These are phyloP conservation scores for Penicillium sp. DNA, from an alignment of 2,329 filamentous ascomycete species.

Conservation along the genomic window DNA sequence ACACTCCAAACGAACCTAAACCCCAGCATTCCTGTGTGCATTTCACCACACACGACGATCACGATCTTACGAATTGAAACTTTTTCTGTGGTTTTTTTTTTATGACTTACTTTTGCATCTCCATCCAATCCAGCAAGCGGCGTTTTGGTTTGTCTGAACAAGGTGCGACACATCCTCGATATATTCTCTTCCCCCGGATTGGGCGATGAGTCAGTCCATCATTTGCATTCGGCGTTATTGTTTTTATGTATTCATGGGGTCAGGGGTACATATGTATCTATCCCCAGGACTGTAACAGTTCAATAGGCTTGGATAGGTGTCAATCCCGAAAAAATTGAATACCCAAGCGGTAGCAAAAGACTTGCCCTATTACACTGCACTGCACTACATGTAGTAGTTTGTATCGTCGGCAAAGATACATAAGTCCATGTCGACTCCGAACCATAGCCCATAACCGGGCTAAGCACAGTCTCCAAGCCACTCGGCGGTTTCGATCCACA, in stretches of 20 bases:
- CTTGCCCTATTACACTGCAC: not conserved
- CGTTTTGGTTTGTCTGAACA: not conserved
- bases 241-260: not conserved
- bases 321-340: not conserved
- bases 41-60: not conserved
- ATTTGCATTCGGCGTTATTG: not conserved
- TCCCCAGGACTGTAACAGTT: not conserved
- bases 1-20: constrained; percentile 30
- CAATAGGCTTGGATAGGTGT: not conserved
- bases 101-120: constrained; percentile 5
- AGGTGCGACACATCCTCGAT: not conserved
- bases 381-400: not conserved
- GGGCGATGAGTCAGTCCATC: not conserved
- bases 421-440: no score
- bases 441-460: not conserved
- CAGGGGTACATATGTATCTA: not conserved
- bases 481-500: not conserved
- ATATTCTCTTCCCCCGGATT: not conserved
- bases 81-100: not conserved
- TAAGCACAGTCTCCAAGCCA: not conserved
- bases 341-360: not conserved
- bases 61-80: constrained; percentile 10
- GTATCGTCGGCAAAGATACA: not conserved
- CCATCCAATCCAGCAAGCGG: constrained; percentile 10
- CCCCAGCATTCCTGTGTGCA: not conserved